Percentiles rank a stretch among this genome's conserved stretches.
Conservation (phyloP, 169 alveolate genomes). For the Plasmodium sp. region DNA sequence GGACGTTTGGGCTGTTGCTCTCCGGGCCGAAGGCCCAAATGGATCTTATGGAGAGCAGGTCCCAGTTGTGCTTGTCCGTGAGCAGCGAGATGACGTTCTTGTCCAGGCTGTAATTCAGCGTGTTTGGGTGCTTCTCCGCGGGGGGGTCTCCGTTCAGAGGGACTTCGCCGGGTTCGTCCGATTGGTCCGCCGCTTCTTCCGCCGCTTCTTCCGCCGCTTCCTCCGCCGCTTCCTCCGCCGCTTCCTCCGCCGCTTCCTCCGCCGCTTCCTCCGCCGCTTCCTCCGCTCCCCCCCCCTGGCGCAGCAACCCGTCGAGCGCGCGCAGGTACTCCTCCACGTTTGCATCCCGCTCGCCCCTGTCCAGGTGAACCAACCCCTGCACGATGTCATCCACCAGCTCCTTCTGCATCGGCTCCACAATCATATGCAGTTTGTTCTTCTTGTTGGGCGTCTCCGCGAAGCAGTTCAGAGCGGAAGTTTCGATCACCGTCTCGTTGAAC, state of each 20-base stretch:
- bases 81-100: slow-evolving; percentile 80
- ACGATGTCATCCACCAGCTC: slow-evolving; percentile 93
- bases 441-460: slow-evolving; percentile 97
- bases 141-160: neutral
- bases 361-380: slow-evolving; percentile 85
- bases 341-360: slow-evolving; percentile 5
- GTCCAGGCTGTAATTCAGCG: slow-evolving; percentile 57
- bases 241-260: neutral
- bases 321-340: slow-evolving; percentile 30
- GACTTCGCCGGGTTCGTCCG: neutral
- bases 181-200: slow-evolving; percentile 77
- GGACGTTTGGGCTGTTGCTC: slow-evolving; percentile 92
- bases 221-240: slow-evolving; percentile 81
- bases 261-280: neutral
- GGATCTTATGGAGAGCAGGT: slow-evolving; percentile 94
- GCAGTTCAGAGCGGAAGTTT: slow-evolving; percentile 96
- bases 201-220: slow-evolving; percentile 89
- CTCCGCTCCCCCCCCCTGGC: neutral
- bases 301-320: slow-evolving; percentile 16
- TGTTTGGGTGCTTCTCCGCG: slow-evolving; percentile 61
- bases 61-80: slow-evolving; percentile 95
- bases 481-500: slow-evolving; percentile 97
- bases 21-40: slow-evolving; percentile 99
- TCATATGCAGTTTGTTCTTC: slow-evolving; percentile 93
- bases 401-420: slow-evolving; percentile 96